Evolutionary conservation across 371 early-diverging fungal genomes (phyloP), one percentile per base, ranked within the genome.

Genomic region (Racocetra persica): DNA sequence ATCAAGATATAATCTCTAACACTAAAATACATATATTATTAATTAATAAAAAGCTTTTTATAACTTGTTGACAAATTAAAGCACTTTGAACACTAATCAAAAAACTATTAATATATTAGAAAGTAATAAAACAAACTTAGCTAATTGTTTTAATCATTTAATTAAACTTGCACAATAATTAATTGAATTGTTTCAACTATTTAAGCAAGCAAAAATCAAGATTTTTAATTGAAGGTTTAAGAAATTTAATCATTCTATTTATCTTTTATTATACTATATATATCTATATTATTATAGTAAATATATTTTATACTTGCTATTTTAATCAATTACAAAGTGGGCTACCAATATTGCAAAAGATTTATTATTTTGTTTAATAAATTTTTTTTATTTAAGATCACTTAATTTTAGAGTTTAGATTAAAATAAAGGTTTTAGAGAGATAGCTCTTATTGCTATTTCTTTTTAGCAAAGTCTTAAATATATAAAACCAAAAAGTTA

Each of bases 71-170:
- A 16, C 18, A 66, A 66, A 18, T 66, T 20, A 26, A 38, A 10
- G 26, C 66, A 1, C 11, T 66, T 18, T 66, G 20, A 20, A 16
- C 41, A 16, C 38, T 14, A 14, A 66, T 66, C 16, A 66, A 66
- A 38, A 32, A 66, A 11, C 13, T 49, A 70, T 70, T 2, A 49
- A 49, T 49, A n/a, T 51, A n/a, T 22, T 70, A 24, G 70, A 70
- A 51, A 22, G 18, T n/a, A 70, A 24, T 24, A 22, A 3, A 49
- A 45, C 70, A 10, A 70, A 18, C 13, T 24, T 70, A 24, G 0
- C 70, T 24, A 10, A 70, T 70, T 70, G 70, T 24, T 70, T 70
- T 45, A 24, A 45, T 13, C 3, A 70, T 24, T 13, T 70, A 22
- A 51, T 70, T 0, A 41, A 51, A 70, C 49, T 70, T 11, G 70